phyloP scores from a whole-genome alignment of 345 rosid species.

The Bruguiera parviflora region DNA sequence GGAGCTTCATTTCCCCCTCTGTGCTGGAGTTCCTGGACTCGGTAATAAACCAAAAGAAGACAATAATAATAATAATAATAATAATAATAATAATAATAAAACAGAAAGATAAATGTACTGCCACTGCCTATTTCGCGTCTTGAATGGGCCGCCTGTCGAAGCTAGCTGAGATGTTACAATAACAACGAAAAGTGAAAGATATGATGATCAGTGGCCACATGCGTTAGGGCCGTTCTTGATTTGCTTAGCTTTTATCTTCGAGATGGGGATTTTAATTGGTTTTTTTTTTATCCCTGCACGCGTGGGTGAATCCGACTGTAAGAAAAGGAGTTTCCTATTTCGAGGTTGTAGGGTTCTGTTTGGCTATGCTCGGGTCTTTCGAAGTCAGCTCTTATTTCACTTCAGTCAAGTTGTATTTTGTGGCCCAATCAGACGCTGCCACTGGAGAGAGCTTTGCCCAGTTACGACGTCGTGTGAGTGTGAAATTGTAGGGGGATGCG shows the following conservation, averaged over 20 bases:
- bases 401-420: too few relatives aligned
- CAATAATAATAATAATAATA: too few relatives aligned
- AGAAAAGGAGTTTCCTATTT: constrained; percentile 10
- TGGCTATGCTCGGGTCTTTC: constrained; percentile 6
- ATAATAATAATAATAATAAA: too few relatives aligned
- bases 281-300: constrained; percentile 31
- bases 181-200: background rate
- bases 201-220: constrained; percentile 13
- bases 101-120: background rate
- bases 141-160: background rate
- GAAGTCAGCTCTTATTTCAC: too few relatives aligned
- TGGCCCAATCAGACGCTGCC: too few relatives aligned
- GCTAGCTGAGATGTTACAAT: background rate
- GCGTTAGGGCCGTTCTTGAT: background rate
- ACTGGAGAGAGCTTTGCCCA: too few relatives aligned
- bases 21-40: too few relatives aligned
- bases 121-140: too few relatives aligned
- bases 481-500: too few relatives aligned
- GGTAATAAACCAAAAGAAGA: too few relatives aligned
- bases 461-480: too few relatives aligned
- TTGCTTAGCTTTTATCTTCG: background rate
- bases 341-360: constrained; percentile 32
- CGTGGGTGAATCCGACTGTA: constrained; percentile 35
- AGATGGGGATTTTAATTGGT: background rate
- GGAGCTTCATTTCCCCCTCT: constrained; percentile 46